Base-by-base conservation (phyloP, 495 filamentous ascomycete genomes). In the Hypoxylon rickii region DNA sequence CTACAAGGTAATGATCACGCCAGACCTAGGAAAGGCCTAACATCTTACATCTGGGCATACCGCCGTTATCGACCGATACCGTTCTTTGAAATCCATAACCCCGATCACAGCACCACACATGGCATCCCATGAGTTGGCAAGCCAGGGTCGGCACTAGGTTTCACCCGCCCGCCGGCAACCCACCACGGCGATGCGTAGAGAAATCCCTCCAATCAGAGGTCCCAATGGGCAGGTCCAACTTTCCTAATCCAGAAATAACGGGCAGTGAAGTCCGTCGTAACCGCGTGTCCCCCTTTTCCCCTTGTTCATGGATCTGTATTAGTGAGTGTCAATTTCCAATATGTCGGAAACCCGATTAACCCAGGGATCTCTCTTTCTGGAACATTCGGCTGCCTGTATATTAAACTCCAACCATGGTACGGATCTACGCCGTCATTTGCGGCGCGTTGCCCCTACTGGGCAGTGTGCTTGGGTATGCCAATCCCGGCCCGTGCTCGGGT, bases 401-500 rank as follows among this genome's bases (percentile, higher is more conserved):
- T 13, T n/a, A 32, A 13, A 24, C 7, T 2, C 10, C 21, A 12
- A 38, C 11, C 16, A 56, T 11, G 10, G 36, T 41, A 37, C 21
- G 18, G 22, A 13, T 49, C 8, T 34, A 18, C 36, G 22, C 32
- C 7, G 15, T 34, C 0, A 29, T 53, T 6, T 44, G 21, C 13
- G 22, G 38, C 18, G 8, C 51, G 22, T 13, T 61, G 39, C 39
- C 50, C 26, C 45, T 63, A 10, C 2, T 58, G 1, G 47, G 55
- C 12, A 42, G 41, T 4, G 66, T 34, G 8, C 21, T 34, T 7
- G 63, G 70, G 33, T 80, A 79, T 58, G 69, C 76, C 11, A 76
- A 81, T 49, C 84, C 84, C 0, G 73, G 78, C 8, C 57, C 79
- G 7, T 88, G 86, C 68, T 75, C 72, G 8, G 85, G 85, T 19